Evolutionary conservation across 192 early-diverging fungal species (phyloP).

Genomic region (Coemansia sp.): DNA sequence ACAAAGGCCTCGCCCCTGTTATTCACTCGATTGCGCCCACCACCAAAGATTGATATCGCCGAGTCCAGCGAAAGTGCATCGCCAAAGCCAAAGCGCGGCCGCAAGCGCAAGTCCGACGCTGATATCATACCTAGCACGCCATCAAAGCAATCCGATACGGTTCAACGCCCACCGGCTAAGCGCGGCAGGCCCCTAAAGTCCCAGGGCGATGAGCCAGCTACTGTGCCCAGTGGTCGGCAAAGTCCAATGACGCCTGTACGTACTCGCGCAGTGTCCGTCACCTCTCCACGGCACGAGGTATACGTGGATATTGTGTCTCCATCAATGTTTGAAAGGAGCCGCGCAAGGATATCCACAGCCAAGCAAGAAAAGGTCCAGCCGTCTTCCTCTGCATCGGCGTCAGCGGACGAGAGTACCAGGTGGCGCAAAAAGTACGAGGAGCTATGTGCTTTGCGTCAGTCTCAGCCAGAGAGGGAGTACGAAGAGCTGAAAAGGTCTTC

Average conservation of each 20-base stretch:
- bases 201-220: not conserved
- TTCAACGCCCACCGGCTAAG: slow-evolving; percentile 18
- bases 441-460: slow-evolving; percentile 35
- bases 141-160: not conserved
- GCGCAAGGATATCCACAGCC: slow-evolving; percentile 18
- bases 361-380: slow-evolving; percentile 2
- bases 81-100: slow-evolving; percentile 28
- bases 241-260: not conserved
- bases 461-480: slow-evolving; percentile 45
- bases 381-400: not conserved
- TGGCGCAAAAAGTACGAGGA: slow-evolving; percentile 57
- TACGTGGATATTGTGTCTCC: slow-evolving; percentile 49
- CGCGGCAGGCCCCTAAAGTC: slow-evolving; percentile 22
- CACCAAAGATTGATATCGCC: not conserved
- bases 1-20: not conserved
- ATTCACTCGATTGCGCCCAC: slow-evolving; percentile 8
- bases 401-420: slow-evolving; percentile 16
- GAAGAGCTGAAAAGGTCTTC: slow-evolving; percentile 33
- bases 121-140: not conserved
- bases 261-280: not conserved
- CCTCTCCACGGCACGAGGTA: not conserved
- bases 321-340: slow-evolving; percentile 43
- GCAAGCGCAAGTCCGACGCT: slow-evolving; percentile 29
- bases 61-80: not conserved
- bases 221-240: not conserved